phyloP scores from a whole-genome alignment of 306 rosid genomes.

The Trichosanthes truncata region DNA sequence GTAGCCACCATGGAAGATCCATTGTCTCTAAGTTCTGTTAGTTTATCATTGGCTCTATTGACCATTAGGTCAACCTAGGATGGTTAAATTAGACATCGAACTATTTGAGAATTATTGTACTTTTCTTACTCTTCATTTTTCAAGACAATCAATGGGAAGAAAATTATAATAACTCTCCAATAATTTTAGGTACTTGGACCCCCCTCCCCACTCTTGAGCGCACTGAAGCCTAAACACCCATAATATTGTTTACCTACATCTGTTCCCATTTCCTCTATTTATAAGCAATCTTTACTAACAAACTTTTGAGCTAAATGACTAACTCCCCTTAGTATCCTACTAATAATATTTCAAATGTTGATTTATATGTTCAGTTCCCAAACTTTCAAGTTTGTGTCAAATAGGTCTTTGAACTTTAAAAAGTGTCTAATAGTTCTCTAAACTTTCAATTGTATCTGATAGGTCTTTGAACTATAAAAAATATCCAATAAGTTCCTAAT shows the following conservation, averaged over 20 bases:
- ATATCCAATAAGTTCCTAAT: too few species aligned
- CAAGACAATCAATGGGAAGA: neutral
- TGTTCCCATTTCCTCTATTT: too few species aligned
- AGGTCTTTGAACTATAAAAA: too few species aligned
- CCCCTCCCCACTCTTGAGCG: neutral
- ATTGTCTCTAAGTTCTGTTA: neutral
- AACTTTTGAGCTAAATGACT: neutral
- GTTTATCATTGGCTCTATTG: neutral
- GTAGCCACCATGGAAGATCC: neutral
- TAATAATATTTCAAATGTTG: too few species aligned
- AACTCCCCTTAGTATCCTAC: neutral
- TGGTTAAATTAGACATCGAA: neutral
- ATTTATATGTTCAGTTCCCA: too few species aligned
- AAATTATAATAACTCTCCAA: neutral
- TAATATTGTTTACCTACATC: neutral
- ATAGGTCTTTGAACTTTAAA: too few species aligned
- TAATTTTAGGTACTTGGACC: neutral
- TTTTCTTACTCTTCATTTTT: neutral
- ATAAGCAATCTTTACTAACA: neutral
- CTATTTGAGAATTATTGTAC: neutral
- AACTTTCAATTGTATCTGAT: too few species aligned
- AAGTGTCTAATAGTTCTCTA: too few species aligned
- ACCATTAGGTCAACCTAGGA: too few species aligned
- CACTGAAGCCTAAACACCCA: neutral
- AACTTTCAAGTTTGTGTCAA: too few species aligned